phyloP scores from a whole-genome alignment of 2,329 filamentous ascomycete species.

The Aquanectria penicillioides region DNA sequence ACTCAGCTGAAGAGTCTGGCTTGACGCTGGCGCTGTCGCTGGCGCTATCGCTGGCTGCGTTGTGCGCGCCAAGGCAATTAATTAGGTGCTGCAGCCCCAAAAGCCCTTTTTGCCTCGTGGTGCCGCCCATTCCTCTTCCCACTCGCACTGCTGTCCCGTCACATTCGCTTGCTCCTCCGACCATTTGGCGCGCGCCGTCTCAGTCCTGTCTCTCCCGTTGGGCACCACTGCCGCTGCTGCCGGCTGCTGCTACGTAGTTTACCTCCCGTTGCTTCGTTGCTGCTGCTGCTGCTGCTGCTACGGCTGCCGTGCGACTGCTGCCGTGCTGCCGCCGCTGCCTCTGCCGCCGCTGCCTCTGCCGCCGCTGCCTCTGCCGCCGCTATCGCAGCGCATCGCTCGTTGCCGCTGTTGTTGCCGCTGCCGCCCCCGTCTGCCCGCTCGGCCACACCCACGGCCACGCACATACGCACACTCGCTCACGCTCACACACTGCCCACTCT shows the following conservation, averaged over 20 bases:
- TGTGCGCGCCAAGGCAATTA: conserved; percentile 3
- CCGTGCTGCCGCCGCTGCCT: neutral
- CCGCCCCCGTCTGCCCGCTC: conserved; percentile 5
- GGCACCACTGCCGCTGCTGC: too few species aligned
- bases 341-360: neutral
- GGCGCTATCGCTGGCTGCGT: neutral
- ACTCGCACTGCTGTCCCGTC: neutral
- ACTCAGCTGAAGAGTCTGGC: too few species aligned
- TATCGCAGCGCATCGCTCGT: too few species aligned
- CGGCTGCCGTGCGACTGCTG: too few species aligned
- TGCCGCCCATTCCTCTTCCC: neutral
- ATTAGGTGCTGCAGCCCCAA: conserved; percentile 8
- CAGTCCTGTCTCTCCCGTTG: too few species aligned
- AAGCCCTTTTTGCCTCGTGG: conserved; percentile 5
- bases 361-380: neutral
- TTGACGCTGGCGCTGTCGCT: neutral
- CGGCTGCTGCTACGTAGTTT: too few species aligned
- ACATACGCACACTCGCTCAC: neutral
- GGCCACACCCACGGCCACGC: neutral
- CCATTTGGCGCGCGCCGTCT: conserved; percentile 5
- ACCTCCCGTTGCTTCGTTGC: too few species aligned
- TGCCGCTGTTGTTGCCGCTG: conserved; percentile 1
- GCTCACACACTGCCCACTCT: too few species aligned
- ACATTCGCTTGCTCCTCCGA: neutral
- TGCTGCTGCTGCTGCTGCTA: too few species aligned